Conservation (phyloP, 148 eudicot species). For the Mesembryanthemum crystallinum region DNA sequence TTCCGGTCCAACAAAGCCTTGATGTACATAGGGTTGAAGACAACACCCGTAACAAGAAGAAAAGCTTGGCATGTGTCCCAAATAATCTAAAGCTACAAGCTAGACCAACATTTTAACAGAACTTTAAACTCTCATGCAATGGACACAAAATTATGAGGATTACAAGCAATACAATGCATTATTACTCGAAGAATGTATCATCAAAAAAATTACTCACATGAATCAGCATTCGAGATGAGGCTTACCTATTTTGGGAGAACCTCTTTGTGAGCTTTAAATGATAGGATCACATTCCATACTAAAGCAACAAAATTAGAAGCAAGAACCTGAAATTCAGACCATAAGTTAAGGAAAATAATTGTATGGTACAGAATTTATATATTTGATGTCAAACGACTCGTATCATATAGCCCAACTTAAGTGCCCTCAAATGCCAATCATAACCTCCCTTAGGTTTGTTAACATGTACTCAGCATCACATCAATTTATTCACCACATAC, state of each 20-base stretch:
- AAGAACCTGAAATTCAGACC: slow-evolving; percentile 61
- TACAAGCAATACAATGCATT: neutral
- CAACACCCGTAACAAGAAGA: too few relatives aligned
- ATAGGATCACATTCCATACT: slow-evolving; percentile 83
- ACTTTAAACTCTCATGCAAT: neutral
- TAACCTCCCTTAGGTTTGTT: neutral
- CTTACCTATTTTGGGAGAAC: slow-evolving; percentile 54
- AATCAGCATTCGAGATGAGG: neutral
- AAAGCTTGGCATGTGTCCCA: too few relatives aligned
- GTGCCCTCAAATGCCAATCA: neutral
- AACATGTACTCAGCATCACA: neutral
- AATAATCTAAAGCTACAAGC: too few relatives aligned
- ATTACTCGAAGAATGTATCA: neutral
- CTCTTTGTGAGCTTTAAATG: slow-evolving; percentile 90
- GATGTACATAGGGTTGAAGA: too few relatives aligned
- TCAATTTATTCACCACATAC: slow-evolving; percentile 32
- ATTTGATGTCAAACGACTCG: too few relatives aligned
- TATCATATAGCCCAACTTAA: neutral
- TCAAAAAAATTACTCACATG: too few relatives aligned
- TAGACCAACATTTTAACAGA: too few relatives aligned
- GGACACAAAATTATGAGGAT: neutral
- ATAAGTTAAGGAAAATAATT: neutral
- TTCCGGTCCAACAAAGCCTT: too few relatives aligned
- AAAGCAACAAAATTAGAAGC: slow-evolving; percentile 79
- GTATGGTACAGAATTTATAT: neutral